A percentile compares a stretch with the other conserved stretches of the same genome.
These are phyloP conservation scores for Aspergillus affinis DNA, from an alignment of 495 filamentous ascomycete genomes.

Conservation along the genomic window DNA sequence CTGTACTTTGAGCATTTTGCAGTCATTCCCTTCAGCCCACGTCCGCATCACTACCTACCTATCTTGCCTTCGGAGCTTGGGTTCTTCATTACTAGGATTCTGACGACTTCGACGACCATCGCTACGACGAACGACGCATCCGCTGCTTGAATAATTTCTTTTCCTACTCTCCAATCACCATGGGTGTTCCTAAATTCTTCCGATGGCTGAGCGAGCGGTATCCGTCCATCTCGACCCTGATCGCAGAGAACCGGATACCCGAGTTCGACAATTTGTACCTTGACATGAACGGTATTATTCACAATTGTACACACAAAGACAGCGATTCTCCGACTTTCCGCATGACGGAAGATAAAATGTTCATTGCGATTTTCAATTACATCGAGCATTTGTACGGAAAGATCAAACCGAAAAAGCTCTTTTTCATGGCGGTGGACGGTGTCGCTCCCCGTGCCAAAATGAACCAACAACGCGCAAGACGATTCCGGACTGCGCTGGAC, in stretches of 20 bases:
- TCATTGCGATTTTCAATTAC: conserved; percentile 99
- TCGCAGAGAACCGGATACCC: conserved; percentile 97
- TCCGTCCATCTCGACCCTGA: conserved; percentile 96
- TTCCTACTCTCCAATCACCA: conserved; percentile 29
- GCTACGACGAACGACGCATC: neutral
- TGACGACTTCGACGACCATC: conserved; percentile 22
- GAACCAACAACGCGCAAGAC: conserved; percentile 96
- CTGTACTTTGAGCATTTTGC: conserved; percentile 19
- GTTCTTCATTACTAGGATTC: conserved; percentile 19
- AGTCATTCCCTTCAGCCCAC: conserved; percentile 16
- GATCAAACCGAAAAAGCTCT: conserved; percentile 96
- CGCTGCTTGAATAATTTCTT: conserved; percentile 1
- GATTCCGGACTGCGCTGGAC: conserved; percentile 93
- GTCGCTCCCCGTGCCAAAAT: conserved; percentile 98
- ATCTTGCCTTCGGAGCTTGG: conserved; percentile 1
- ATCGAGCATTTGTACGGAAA: conserved; percentile 98
- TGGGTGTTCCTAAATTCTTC: conserved; percentile 96
- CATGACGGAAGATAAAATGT: conserved; percentile 97
- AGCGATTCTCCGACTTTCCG: conserved; percentile 86
- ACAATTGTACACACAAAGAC: conserved; percentile 98
- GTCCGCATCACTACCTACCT: conserved; percentile 14
- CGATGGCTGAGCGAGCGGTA: conserved; percentile 99
- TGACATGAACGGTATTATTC: conserved; percentile 99
- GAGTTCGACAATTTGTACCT: conserved; percentile 98
- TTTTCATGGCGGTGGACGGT: conserved; percentile 99